These are phyloP conservation scores for Plectosphaerella sp. DNA, from an alignment of 2,329 filamentous ascomycete genomes.

Conservation along the genomic window DNA sequence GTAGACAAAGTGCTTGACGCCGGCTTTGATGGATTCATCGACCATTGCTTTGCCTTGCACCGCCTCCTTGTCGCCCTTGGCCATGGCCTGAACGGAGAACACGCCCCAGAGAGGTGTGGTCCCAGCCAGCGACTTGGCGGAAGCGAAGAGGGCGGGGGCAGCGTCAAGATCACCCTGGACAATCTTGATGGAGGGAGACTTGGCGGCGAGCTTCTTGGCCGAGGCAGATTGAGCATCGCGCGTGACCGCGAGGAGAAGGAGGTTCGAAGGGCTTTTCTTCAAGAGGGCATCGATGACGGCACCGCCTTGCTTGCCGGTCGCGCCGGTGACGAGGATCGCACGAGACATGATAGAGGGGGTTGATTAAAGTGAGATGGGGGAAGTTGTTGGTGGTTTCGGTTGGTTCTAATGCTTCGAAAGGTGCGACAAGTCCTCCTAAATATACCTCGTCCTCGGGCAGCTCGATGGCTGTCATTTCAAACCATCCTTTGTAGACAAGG, in stretches of 20 bases:
- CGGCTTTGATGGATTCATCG: slow-evolving; percentile 49
- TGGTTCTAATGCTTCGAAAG: too few species aligned
- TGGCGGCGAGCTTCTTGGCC: slow-evolving; percentile 41
- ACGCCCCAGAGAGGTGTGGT: slow-evolving; percentile 49
- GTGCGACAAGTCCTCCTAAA: too few species aligned
- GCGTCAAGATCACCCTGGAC: slow-evolving; percentile 52
- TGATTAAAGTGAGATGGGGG: too few species aligned
- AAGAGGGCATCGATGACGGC: slow-evolving; percentile 35
- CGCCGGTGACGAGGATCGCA: slow-evolving; percentile 37
- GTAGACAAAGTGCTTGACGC: slow-evolving; percentile 59
- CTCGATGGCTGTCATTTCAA: too few species aligned
- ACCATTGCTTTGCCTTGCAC: slow-evolving; percentile 54
- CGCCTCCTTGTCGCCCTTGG: slow-evolving; percentile 20
- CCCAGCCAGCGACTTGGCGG: slow-evolving; percentile 21
- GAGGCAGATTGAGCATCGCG: slow-evolving; percentile 44
- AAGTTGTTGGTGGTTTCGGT: too few species aligned
- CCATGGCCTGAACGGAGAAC: slow-evolving; percentile 49
- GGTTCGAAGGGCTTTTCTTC: slow-evolving; percentile 12
- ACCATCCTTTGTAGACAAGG: too few species aligned
- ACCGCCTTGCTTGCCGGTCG: slow-evolving; percentile 43
- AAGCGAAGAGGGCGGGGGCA: slow-evolving; percentile 40
- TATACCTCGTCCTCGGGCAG: too few species aligned
- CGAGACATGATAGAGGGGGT: slow-evolving; percentile 19
- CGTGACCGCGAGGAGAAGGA: slow-evolving; percentile 57
- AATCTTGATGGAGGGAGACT: slow-evolving; percentile 41